These are phyloP conservation scores for Leccinum ponderosum DNA, from an alignment of 1,284 basidiomycete species.

Conservation along the genomic window DNA sequence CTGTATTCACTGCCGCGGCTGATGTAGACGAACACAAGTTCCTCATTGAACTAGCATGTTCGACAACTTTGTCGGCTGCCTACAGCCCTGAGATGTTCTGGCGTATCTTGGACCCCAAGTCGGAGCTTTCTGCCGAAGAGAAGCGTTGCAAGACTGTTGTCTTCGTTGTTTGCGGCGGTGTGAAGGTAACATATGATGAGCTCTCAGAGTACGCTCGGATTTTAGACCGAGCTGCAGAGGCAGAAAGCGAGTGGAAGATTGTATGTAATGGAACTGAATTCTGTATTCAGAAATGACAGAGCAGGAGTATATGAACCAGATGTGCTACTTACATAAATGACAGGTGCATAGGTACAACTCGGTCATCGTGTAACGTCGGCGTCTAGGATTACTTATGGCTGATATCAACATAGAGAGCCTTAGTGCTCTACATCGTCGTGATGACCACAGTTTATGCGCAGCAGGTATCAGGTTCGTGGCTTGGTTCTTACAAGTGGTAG, in stretches of 20 bases:
- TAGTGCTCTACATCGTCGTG: too few relatives aligned
- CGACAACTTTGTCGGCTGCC: slow-evolving; percentile 63
- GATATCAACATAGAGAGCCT: too few relatives aligned
- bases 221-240: slow-evolving; percentile 36
- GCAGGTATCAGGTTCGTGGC: too few relatives aligned
- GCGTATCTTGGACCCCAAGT: slow-evolving; percentile 35
- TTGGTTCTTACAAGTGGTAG: too few relatives aligned
- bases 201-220: slow-evolving; percentile 45
- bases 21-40: slow-evolving; percentile 69
- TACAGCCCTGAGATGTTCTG: slow-evolving; percentile 59
- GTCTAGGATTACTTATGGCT: too few relatives aligned
- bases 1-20: slow-evolving; percentile 6
- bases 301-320: not conserved
- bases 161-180: slow-evolving; percentile 33
- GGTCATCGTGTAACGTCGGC: too few relatives aligned
- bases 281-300: slow-evolving; percentile 26
- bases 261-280: slow-evolving; percentile 40
- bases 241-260: slow-evolving; percentile 37
- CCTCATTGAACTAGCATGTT: slow-evolving; percentile 70
- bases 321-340: not conserved
- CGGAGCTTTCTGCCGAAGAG: slow-evolving; percentile 41
- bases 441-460: too few relatives aligned
- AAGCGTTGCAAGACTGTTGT: slow-evolving; percentile 27
- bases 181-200: slow-evolving; percentile 61
- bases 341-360: not conserved